Percentiles rank a stretch among this genome's conserved stretches.
phyloP scores from a whole-genome alignment of 2,329 filamentous ascomycete species.

The Aureobasidium zeae region DNA sequence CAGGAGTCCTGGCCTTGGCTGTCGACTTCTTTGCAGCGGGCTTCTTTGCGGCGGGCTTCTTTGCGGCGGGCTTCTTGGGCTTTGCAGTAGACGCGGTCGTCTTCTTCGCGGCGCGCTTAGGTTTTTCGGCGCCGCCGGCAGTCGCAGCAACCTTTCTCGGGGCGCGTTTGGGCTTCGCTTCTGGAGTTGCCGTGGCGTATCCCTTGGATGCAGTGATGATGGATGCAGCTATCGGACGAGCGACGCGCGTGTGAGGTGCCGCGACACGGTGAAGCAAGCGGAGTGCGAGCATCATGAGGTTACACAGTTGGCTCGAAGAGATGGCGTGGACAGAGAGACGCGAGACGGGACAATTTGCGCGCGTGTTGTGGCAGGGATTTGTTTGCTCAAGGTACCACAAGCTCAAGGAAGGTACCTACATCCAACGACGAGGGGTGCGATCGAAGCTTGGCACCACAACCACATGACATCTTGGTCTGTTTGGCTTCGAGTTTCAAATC shows the following conservation, averaged over 20 bases:
- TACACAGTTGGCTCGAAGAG: no score
- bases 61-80: neutral
- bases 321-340: neutral
- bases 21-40: constrained; percentile 7
- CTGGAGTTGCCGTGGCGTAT: neutral
- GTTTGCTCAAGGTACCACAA: no score
- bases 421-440: no score
- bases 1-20: constrained; percentile 1
- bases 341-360: neutral
- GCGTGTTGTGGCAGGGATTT: no score
- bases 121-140: constrained; percentile 6
- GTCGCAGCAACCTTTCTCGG: constrained; percentile 7
- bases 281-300: constrained; percentile 14
- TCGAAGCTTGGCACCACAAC: no score
- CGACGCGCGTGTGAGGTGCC: neutral
- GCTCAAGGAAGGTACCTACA: no score
- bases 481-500: no score
- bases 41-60: constrained; percentile 3
- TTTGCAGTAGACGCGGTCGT: neutral
- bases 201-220: neutral
- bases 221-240: constrained; percentile 3
- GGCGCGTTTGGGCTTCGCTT: neutral
- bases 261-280: constrained; percentile 14
- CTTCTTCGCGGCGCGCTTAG: neutral
- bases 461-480: no score